Base-by-base conservation (phyloP, 768 basidiomycete genomes). In the Psilocybe cubensis region DNA sequence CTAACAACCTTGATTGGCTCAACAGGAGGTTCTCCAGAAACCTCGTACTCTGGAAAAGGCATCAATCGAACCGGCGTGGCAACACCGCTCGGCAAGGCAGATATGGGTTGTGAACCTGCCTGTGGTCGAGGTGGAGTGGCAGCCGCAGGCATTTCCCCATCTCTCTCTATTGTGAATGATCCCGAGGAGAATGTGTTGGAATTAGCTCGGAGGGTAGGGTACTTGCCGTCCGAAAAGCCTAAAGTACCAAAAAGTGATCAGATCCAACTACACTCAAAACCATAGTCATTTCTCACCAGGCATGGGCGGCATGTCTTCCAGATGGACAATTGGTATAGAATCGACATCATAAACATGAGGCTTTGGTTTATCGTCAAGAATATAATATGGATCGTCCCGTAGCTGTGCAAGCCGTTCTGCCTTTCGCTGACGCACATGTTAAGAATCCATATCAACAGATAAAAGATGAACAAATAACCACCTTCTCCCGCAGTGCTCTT, bases 371-470 rank as follows among this genome's bases (percentile, higher is more conserved):
- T 85, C 83, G 61, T 92, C 89, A 35, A 87, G 79, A 61, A 97
- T 87, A 71, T 97, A 96, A 74, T 94, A 97, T 3, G 96, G 95
- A 68, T 98, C 94, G 60, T 94, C 91, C 38, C 84, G 84, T 60
- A 88, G 77, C 57, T 88, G 84, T 48, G 88, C 94, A 46, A 87
- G 74, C 27, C 92, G 82, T 63, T 91, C 92, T 24, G 84, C 87
- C 63, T 86, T 88, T 43, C 84, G 81, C 94, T 97, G 63, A 20
- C 31, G 49, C 18, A 17, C 25, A 31, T 9, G 44, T 28, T 45
- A 10, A 10, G 5, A 20, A 20, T 24, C 5, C 49, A 56, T 28
- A n/a, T 23, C 23, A 45, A 56, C 38, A 53, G 4, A 29, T 11
- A 29, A 11, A 40, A 6, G 4, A 23, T 27, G 5, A 21, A 56